Conservation (phyloP, 2,329 filamentous ascomycete genomes). For the Apiospora marii region DNA sequence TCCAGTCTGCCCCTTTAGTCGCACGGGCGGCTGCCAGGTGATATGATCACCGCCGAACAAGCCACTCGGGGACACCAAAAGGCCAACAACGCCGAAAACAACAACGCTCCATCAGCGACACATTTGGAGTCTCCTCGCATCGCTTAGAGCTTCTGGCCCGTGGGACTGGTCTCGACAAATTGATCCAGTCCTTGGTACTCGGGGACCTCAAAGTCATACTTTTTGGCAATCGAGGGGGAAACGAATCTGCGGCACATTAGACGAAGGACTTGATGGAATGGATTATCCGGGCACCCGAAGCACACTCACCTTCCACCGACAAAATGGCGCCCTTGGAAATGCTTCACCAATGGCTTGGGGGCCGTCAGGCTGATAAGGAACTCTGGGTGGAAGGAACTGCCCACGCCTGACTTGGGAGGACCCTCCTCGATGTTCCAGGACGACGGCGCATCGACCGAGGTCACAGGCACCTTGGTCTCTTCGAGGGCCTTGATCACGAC, state of each 20-base stretch:
- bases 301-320: conserved; percentile 77
- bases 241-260: conserved; percentile 70
- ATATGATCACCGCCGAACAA: conserved; percentile 50
- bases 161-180: conserved; percentile 75
- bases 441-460: conserved; percentile 91
- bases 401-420: conserved; percentile 78
- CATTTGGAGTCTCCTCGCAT: conserved; percentile 18
- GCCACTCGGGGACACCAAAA: neutral
- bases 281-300: conserved; percentile 23
- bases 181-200: conserved; percentile 88
- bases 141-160: conserved; percentile 61
- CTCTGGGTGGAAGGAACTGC: conserved; percentile 80
- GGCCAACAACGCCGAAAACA: conserved; percentile 5
- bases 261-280: neutral
- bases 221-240: conserved; percentile 77
- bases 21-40: conserved; percentile 61
- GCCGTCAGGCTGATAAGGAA: conserved; percentile 89
- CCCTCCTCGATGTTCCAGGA: conserved; percentile 94
- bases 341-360: conserved; percentile 86
- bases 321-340: conserved; percentile 89
- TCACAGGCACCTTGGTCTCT: conserved; percentile 76
- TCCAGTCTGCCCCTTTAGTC: conserved; percentile 65
- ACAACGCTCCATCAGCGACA: neutral
- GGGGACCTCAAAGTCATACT: conserved; percentile 86
- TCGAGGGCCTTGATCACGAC: conserved; percentile 81